Percentiles rank a stretch among this genome's conserved stretches.
Evolutionary conservation across 495 filamentous ascomycete species (phyloP).

Genomic region (Podospora anserina): DNA sequence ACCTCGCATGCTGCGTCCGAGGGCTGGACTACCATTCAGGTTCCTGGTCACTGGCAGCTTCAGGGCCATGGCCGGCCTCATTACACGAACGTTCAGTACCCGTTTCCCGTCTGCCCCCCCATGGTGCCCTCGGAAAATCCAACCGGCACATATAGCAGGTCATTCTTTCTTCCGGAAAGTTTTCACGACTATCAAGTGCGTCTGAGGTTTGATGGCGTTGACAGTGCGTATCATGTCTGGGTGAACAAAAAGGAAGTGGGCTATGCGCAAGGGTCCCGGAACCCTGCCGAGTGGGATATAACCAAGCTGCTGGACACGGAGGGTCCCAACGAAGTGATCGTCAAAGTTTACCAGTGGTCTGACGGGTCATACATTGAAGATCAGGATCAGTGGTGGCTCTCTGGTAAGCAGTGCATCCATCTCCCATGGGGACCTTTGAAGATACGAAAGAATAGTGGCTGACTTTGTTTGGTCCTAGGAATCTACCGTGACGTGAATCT

Average conservation of each 20-base stretch:
- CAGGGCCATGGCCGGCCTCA: constrained; percentile 60
- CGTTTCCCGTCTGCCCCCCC: constrained; percentile 59
- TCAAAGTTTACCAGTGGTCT: constrained; percentile 61
- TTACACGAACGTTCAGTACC: constrained; percentile 61
- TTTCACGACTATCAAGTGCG: constrained; percentile 42
- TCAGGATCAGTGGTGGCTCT: constrained; percentile 59
- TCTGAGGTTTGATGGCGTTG: constrained; percentile 64
- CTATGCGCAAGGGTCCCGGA: constrained; percentile 62
- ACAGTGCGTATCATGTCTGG: constrained; percentile 64
- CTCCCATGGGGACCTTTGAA: neutral
- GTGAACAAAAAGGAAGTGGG: constrained; percentile 57
- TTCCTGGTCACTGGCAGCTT: constrained; percentile 65
- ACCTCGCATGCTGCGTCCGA: constrained; percentile 19
- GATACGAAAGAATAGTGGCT: neutral
- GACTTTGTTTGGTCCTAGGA: constrained; percentile 28
- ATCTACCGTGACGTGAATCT: constrained; percentile 67
- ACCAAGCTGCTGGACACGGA: constrained; percentile 40
- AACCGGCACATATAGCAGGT: constrained; percentile 58
- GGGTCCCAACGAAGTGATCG: constrained; percentile 50
- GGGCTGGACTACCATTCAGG: constrained; percentile 52
- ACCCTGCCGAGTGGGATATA: constrained; percentile 62
- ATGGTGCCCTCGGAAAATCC: constrained; percentile 57
- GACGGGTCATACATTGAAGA: constrained; percentile 65
- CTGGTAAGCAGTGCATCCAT: constrained; percentile 34
- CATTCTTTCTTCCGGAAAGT: constrained; percentile 40